Base-by-base conservation (phyloP, 2,329 filamentous ascomycete species). In the Colletotrichum higginsianum region DNA sequence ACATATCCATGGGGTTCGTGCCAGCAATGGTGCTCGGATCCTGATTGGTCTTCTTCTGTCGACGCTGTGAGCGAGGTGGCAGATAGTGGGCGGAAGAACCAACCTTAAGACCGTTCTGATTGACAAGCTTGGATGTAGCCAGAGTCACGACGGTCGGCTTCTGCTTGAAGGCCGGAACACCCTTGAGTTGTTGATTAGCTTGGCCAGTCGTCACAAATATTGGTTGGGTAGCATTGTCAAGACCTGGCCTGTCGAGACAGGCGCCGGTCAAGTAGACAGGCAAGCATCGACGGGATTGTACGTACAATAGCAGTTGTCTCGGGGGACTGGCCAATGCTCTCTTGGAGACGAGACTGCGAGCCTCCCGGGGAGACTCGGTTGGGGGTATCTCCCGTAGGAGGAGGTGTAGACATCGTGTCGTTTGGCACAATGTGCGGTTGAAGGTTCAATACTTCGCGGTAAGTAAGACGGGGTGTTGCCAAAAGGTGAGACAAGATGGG, bases 1-100 rank as follows among this genome's bases (percentile, higher is more conserved):
- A 88, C 71, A 91, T 91, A 76, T 96, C 93, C 86, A 95, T 90
- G 11, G 87, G 85, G 66, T 86, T 87, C 40, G 81, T 74, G 50
- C 87, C 86, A 57, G 78, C 73, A 13, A 79, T 73, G 7, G 77
- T 78, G 12, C 79, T 75, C 4, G 77, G 55, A 44, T 88, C 85
- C 75, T 86, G 84, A 72, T 78, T 85, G 61, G 83, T 79, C 83
- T 88, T 85, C 75, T 84, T 81, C 82, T 85, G 86, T 83, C 85
- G 79, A 77, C 76, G 78, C 75, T 46, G 75, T 82, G 76, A 72
- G 72, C 63, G 72, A 69, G 42, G 47, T 38, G 30, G 47, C 47
- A 47, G 50, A 55, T 50, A 49, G n/a, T 55, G 55, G 12, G 61
- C 21, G 16, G 49, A 62, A 57, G 55, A 58, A 74, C 55, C 52